Evolutionary conservation across 2,329 filamentous ascomycete genomes (phyloP).

Genomic region (Aspergillus novoparasiticus): DNA sequence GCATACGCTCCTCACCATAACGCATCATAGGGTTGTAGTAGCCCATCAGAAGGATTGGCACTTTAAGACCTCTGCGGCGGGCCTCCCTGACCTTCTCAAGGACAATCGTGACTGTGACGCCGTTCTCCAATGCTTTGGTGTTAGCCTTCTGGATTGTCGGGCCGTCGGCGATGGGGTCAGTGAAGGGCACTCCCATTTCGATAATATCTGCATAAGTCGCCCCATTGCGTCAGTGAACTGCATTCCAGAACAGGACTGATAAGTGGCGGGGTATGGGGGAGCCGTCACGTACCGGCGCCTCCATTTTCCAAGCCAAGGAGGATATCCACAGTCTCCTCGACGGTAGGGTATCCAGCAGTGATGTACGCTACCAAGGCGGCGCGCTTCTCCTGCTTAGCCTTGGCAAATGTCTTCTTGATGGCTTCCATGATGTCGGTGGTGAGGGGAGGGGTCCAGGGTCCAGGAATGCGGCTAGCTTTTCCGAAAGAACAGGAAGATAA

Average conservation of each 20-base stretch:
- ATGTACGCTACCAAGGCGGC: conserved; percentile 93
- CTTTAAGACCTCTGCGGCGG: conserved; percentile 72
- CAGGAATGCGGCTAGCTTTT: neutral
- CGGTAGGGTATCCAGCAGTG: conserved; percentile 85
- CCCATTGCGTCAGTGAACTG: neutral
- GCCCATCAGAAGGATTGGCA: conserved; percentile 92
- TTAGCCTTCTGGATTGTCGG: conserved; percentile 96
- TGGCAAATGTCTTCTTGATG: conserved; percentile 59
- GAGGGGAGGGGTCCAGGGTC: conserved; percentile 13
- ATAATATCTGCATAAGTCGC: conserved; percentile 72
- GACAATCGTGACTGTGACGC: conserved; percentile 77
- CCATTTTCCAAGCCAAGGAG: conserved; percentile 89
- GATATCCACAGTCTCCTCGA: conserved; percentile 80
- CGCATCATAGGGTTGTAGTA: conserved; percentile 97
- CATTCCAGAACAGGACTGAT: neutral
- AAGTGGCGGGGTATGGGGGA: conserved; percentile 1
- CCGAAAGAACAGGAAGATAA: too few relatives aligned
- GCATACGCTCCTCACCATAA: conserved; percentile 88
- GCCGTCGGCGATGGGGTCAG: conserved; percentile 96
- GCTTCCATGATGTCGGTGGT: conserved; percentile 48
- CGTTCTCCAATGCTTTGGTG: conserved; percentile 84
- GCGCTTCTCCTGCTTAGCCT: conserved; percentile 62
- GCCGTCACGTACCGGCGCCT: conserved; percentile 69
- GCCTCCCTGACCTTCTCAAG: conserved; percentile 84
- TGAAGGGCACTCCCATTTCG: conserved; percentile 94